Evolutionary conservation across 768 basidiomycete genomes (phyloP).

Genomic region (Boletus vermiculosoides): DNA sequence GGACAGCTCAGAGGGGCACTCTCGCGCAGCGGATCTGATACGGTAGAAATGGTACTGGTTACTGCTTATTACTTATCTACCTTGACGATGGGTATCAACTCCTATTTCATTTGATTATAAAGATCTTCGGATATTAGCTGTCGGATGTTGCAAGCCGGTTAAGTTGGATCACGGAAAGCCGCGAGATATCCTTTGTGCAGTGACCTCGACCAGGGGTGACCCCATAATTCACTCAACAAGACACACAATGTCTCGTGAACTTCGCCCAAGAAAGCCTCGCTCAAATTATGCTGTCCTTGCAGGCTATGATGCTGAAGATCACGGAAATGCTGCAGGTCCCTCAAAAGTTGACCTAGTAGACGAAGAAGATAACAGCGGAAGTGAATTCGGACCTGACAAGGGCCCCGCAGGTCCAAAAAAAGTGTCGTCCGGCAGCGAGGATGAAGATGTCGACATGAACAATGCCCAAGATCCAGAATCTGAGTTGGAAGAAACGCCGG

Average conservation of each 20-base stretch:
- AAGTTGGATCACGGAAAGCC: background rate
- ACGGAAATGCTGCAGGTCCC: constrained; percentile 39
- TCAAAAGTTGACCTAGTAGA: constrained; percentile 29
- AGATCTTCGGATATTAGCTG: background rate
- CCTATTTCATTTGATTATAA: background rate
- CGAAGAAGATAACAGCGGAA: constrained; percentile 41
- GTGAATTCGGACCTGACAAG: constrained; percentile 53
- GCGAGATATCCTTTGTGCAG: background rate
- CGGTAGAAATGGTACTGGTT: background rate
- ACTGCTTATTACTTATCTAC: background rate
- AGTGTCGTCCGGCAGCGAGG: constrained; percentile 36
- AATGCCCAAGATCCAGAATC: constrained; percentile 11
- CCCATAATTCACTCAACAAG: background rate
- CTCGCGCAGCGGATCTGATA: background rate
- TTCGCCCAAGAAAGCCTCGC: constrained; percentile 54
- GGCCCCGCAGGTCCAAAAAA: constrained; percentile 30
- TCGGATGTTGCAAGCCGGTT: background rate
- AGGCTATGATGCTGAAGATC: constrained; percentile 33
- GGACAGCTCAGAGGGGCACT: too few relatives aligned
- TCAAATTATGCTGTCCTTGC: constrained; percentile 48
- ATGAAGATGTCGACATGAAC: constrained; percentile 27
- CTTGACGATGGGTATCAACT: background rate
- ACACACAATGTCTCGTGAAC: constrained; percentile 48
- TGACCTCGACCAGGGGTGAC: too few relatives aligned
- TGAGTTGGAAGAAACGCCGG: constrained; percentile 18